These are phyloP conservation scores for Pichia kudriavzevii DNA, from an alignment of 1,139 yeast genomes.

Conservation along the genomic window DNA sequence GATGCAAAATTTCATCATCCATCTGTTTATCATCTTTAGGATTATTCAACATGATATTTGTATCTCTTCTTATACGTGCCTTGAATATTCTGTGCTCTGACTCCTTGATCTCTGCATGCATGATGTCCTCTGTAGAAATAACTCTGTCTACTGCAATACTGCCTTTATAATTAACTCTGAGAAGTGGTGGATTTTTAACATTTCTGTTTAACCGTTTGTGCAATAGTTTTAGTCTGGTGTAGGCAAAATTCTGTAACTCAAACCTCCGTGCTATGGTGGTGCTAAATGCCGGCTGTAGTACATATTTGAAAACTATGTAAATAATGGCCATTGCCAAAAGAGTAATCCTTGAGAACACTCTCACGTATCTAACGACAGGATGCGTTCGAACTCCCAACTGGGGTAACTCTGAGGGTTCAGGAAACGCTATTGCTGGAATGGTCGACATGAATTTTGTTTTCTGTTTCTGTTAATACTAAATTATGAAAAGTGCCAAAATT, in stretches of 20 bases:
- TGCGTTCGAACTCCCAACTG: slow-evolving; percentile 12
- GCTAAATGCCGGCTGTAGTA: slow-evolving; percentile 24
- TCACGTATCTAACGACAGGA: slow-evolving; percentile 24
- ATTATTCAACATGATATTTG: too few relatives aligned
- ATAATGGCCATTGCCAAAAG: slow-evolving; percentile 20
- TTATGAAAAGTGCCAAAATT: too few relatives aligned
- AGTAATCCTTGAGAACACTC: slow-evolving; percentile 24
- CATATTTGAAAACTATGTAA: slow-evolving; percentile 20
- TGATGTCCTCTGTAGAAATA: slow-evolving; percentile 26
- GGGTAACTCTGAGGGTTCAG: slow-evolving; percentile 21
- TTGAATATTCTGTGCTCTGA: too few relatives aligned
- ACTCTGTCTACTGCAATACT: slow-evolving; percentile 36
- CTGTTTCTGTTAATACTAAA: neutral
- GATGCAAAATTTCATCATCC: too few relatives aligned
- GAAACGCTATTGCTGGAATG: slow-evolving; percentile 26
- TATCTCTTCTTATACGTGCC: too few relatives aligned
- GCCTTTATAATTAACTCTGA: slow-evolving; percentile 35
- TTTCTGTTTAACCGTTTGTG: slow-evolving; percentile 16
- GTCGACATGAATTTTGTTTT: slow-evolving; percentile 4
- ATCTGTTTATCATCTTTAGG: too few relatives aligned
- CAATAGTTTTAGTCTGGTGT: slow-evolving; percentile 15
- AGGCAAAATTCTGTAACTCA: slow-evolving; percentile 21
- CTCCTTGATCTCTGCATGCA: slow-evolving; percentile 6
- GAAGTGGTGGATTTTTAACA: slow-evolving; percentile 27
- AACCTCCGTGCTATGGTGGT: slow-evolving; percentile 23